Conservation (phyloP, 2,329 filamentous ascomycete species). For the Penicillium sp. region DNA sequence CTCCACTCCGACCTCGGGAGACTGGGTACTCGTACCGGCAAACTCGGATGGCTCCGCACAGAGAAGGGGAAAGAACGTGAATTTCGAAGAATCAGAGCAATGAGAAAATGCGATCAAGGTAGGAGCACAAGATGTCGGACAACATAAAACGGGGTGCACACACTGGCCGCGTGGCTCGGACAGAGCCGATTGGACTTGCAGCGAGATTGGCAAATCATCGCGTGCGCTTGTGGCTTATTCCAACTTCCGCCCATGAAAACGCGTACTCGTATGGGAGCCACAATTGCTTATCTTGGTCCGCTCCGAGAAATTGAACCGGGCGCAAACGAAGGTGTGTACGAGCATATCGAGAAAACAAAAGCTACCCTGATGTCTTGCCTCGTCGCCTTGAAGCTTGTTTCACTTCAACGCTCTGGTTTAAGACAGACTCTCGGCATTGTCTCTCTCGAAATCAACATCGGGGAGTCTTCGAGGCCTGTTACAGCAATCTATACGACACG, state of each 20-base stretch:
- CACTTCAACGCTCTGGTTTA: neutral
- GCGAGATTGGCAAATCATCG: conserved; percentile 12
- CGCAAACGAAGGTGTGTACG: too few relatives aligned
- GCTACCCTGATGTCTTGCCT: too few relatives aligned
- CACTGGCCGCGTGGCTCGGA: conserved; percentile 11
- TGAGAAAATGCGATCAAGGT: neutral
- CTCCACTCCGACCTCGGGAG: neutral
- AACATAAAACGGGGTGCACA: neutral
- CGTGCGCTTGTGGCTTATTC: conserved; percentile 2
- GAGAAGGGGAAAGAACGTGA: neutral
- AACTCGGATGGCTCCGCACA: neutral
- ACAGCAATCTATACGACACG: neutral
- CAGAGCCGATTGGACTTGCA: conserved; percentile 10
- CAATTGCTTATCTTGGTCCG: too few relatives aligned
- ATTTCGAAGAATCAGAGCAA: neutral
- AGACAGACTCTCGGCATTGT: neutral
- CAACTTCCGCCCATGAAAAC: neutral
- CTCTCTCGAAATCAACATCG: neutral
- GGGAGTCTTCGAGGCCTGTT: neutral
- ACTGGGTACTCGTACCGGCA: neutral
- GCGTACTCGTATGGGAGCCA: neutral
- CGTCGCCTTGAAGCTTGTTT: neutral
- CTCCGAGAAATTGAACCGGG: too few relatives aligned
- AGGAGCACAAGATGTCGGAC: neutral
- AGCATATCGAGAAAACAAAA: too few relatives aligned